These are phyloP conservation scores for Peronospora tabacina DNA, from an alignment of 352 stramenopile genomes.

Conservation along the genomic window DNA sequence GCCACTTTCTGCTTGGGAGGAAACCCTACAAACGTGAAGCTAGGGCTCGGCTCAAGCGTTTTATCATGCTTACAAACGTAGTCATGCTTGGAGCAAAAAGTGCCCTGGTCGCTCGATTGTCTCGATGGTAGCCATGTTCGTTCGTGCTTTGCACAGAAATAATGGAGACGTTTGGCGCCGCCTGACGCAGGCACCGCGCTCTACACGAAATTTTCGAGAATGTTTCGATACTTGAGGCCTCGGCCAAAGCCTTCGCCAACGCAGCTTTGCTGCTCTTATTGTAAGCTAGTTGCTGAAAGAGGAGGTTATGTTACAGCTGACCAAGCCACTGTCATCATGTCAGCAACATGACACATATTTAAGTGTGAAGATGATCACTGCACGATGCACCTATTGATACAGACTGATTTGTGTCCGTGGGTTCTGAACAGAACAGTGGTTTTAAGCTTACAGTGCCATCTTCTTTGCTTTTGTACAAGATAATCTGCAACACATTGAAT, in stretches of 20 bases:
- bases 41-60: too few species aligned
- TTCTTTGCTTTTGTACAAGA: not conserved
- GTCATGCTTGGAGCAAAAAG: not conserved
- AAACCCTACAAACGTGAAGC: too few species aligned
- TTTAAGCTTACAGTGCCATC: too few species aligned
- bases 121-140: not conserved
- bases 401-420: not conserved
- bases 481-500: not conserved
- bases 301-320: not conserved
- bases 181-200: conserved; percentile 10
- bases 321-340: not conserved
- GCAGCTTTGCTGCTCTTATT: conserved; percentile 17
- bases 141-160: not conserved
- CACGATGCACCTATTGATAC: conserved; percentile 1
- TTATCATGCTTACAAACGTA: too few species aligned
- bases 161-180: conserved; percentile 7
- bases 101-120: not conserved
- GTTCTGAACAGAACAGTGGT: not conserved
- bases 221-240: conserved; percentile 20
- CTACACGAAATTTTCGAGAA: conserved; percentile 26
- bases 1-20: too few species aligned
- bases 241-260: conserved; percentile 17
- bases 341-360: conserved; percentile 6
- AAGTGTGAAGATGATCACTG: not conserved
- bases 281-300: not conserved